These are phyloP conservation scores for Solanum medicagineum DNA, from an alignment of 257 asterid species.

Conservation along the genomic window DNA sequence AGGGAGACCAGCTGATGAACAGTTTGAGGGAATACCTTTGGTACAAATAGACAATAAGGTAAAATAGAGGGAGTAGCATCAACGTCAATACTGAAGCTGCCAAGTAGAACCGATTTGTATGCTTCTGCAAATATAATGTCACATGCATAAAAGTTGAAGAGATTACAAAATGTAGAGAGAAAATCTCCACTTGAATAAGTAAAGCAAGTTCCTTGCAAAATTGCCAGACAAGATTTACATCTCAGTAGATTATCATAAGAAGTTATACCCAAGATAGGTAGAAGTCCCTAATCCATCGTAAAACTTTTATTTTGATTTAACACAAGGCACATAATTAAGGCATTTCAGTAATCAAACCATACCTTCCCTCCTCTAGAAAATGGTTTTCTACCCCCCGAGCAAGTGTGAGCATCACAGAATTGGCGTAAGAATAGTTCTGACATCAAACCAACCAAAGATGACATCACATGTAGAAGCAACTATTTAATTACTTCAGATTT, in stretches of 20 bases:
- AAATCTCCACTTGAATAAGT: not conserved
- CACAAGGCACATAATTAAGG: not conserved
- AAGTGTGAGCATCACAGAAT: slow-evolving; percentile 86
- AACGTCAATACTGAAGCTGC: slow-evolving; percentile 53
- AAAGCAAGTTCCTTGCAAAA: not conserved
- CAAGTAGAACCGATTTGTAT: slow-evolving; percentile 47
- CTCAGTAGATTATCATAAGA: not conserved
- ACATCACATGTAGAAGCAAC: not conserved
- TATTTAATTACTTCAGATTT: not conserved
- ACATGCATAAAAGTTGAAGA: not conserved
- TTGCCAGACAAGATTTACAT: not conserved
- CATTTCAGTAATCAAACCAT: slow-evolving; percentile 8
- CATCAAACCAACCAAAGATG: slow-evolving; percentile 5
- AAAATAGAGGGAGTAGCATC: slow-evolving; percentile 84
- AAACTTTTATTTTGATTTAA: not conserved
- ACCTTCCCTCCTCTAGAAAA: slow-evolving; percentile 88
- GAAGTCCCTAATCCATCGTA: not conserved
- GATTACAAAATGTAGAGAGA: not conserved
- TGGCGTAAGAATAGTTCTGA: slow-evolving; percentile 77
- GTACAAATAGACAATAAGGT: slow-evolving; percentile 50
- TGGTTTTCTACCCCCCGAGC: slow-evolving; percentile 55
- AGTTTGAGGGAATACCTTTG: slow-evolving; percentile 44
- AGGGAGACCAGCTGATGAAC: not conserved
- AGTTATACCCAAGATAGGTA: not conserved
- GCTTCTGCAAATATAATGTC: slow-evolving; percentile 47